These are phyloP conservation scores for Backusella luteola DNA, from an alignment of 192 early-diverging fungal species.

Conservation along the genomic window DNA sequence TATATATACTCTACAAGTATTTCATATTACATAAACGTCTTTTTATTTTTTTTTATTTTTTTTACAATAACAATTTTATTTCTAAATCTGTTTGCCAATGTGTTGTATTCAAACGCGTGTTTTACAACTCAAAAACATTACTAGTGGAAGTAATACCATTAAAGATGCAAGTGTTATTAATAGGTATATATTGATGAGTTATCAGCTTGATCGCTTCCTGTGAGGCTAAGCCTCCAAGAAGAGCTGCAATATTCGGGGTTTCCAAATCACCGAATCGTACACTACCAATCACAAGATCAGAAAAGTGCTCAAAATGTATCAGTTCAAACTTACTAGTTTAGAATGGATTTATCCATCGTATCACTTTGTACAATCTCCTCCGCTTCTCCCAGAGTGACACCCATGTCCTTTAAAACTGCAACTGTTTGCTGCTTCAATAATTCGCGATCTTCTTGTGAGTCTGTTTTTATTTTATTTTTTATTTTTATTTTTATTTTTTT, in stretches of 20 bases:
- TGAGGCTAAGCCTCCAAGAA: constrained; percentile 86
- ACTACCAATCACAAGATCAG: constrained; percentile 17
- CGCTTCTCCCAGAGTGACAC: not conserved
- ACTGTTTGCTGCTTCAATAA: constrained; percentile 3
- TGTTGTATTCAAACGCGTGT: not conserved
- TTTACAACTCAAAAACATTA: constrained; percentile 23
- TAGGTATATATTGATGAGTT: constrained; percentile 92
- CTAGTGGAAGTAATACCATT: constrained; percentile 72
- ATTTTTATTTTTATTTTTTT: no score
- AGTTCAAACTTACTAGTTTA: constrained; percentile 19
- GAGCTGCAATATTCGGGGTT: constrained; percentile 80
- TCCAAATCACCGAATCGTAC: constrained; percentile 70
- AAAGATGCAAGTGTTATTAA: constrained; percentile 84
- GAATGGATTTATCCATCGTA: constrained; percentile 4
- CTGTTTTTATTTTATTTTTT: not conserved
- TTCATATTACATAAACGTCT: not conserved
- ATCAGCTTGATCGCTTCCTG: constrained; percentile 97
- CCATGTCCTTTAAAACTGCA: not conserved
- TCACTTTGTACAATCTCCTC: not conserved
- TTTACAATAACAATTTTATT: not conserved
- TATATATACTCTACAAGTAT: not conserved
- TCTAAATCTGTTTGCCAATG: not conserved
- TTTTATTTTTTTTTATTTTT: not conserved
- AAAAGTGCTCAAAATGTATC: not conserved
- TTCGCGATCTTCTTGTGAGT: constrained; percentile 7